Conservation (phyloP, 2,329 filamentous ascomycete genomes). For the Paecilomyces fulvus region DNA sequence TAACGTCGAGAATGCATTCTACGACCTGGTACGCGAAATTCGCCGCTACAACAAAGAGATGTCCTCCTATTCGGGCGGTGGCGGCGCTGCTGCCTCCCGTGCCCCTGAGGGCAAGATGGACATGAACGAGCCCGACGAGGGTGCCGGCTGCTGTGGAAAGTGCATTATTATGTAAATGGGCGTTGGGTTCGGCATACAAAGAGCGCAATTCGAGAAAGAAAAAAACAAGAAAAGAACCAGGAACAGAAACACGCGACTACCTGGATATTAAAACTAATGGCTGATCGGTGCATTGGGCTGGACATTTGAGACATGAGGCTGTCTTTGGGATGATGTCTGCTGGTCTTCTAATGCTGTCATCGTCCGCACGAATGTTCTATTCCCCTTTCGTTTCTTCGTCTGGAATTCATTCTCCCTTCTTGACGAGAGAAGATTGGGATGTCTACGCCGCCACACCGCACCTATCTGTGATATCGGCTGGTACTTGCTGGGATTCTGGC, state of each 20-base stretch:
- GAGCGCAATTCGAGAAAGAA: conserved; percentile 14
- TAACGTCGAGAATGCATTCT: conserved; percentile 98
- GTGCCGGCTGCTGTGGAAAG: conserved; percentile 68
- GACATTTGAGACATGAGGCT: conserved; percentile 16
- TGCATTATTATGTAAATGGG: conserved; percentile 73
- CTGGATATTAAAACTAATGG: conserved; percentile 7
- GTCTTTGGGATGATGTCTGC: conserved; percentile 22
- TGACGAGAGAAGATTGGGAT: conserved; percentile 13
- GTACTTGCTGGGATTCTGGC: neutral
- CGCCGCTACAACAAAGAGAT: conserved; percentile 98
- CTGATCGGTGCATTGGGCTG: conserved; percentile 14
- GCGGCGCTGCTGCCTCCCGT: conserved; percentile 53
- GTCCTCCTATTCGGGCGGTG: conserved; percentile 71
- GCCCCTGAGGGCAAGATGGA: conserved; percentile 63
- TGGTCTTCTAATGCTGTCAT: conserved; percentile 26
- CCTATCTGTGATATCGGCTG: conserved; percentile 9
- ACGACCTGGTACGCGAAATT: conserved; percentile 96
- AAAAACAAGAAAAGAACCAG: conserved; percentile 9
- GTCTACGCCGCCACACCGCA: conserved; percentile 22
- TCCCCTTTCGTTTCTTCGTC: conserved; percentile 27
- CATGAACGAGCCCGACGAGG: conserved; percentile 49
- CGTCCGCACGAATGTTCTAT: conserved; percentile 31
- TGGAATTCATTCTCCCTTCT: conserved; percentile 14
- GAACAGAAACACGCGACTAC: conserved; percentile 8
- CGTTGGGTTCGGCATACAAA: conserved; percentile 11